Percentiles rank a stretch among this genome's conserved stretches.
Conservation (phyloP, 1,139 yeast genomes). For the Geotrichum candidum region DNA sequence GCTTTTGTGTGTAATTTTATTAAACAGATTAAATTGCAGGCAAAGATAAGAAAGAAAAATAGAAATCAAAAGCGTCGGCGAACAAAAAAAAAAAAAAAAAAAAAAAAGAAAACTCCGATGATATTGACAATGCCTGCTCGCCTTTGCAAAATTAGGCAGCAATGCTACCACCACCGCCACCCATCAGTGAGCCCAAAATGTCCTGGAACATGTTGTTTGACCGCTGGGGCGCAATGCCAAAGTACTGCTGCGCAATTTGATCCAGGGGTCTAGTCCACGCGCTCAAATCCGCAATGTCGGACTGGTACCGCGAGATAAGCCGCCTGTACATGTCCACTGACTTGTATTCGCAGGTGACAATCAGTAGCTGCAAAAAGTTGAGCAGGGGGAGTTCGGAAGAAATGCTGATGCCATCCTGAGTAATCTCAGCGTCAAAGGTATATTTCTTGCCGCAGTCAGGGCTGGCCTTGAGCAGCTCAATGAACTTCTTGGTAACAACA, state of each 20-base stretch:
- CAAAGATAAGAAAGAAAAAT: no score
- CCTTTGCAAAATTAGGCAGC: background rate
- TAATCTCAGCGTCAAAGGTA: conserved; percentile 14
- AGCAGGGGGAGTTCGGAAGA: conserved; percentile 40
- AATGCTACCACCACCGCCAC: conserved; percentile 9
- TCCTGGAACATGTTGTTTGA: conserved; percentile 70
- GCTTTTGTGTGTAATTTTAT: no score
- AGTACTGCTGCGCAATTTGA: conserved; percentile 45
- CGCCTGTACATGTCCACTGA: conserved; percentile 47
- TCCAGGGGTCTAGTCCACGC: conserved; percentile 31
- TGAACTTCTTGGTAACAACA: conserved; percentile 42
- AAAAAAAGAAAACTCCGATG: no score
- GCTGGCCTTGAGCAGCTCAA: conserved; percentile 30
- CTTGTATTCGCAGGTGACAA: conserved; percentile 55
- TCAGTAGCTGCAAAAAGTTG: conserved; percentile 65
- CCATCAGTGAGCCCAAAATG: conserved; percentile 19
- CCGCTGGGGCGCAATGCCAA: conserved; percentile 53
- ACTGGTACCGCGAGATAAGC: conserved; percentile 51
- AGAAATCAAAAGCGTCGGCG: no score
- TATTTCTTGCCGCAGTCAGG: background rate
- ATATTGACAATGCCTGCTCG: background rate
- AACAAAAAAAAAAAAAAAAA: conserved; percentile 31
- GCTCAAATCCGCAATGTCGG: conserved; percentile 41
- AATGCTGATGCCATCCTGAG: conserved; percentile 24
- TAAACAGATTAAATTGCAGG: no score